These are phyloP conservation scores for Jasminum sambac DNA, from an alignment of 257 asterid species.

Conservation along the genomic window DNA sequence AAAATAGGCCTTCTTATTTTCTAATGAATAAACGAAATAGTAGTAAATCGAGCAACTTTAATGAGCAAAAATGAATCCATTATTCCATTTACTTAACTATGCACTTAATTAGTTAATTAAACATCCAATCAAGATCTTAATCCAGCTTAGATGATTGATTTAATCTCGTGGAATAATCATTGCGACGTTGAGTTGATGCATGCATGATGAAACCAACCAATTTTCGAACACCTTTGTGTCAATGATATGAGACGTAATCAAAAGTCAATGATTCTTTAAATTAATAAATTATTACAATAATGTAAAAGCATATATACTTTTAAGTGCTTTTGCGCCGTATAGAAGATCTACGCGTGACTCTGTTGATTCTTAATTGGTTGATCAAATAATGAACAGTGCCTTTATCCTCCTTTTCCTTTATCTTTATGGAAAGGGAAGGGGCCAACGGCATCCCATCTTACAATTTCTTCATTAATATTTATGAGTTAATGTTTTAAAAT, in stretches of 20 bases:
- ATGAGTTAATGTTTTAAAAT: background rate
- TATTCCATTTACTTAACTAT: background rate
- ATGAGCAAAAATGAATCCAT: no score
- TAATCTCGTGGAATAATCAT: slow-evolving; percentile 9
- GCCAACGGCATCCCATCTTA: background rate
- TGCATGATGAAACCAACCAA: slow-evolving; percentile 21
- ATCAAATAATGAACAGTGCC: slow-evolving; percentile 8
- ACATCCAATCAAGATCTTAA: slow-evolving; percentile 16
- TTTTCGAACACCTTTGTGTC: slow-evolving; percentile 29
- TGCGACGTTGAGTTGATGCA: background rate
- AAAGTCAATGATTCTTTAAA: slow-evolving; percentile 30
- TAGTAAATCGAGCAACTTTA: no score
- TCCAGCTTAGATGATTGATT: slow-evolving; percentile 15
- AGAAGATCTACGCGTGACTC: slow-evolving; percentile 53
- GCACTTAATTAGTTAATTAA: background rate
- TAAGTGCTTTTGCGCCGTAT: slow-evolving; percentile 47
- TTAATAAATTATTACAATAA: slow-evolving; percentile 26
- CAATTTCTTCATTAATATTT: background rate
- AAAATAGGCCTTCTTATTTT: no score
- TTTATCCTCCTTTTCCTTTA: slow-evolving; percentile 29
- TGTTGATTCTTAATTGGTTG: slow-evolving; percentile 35
- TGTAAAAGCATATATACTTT: slow-evolving; percentile 62
- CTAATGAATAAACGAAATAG: no score
- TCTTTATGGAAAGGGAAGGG: slow-evolving; percentile 20
- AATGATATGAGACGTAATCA: slow-evolving; percentile 35